These are phyloP conservation scores for Davidsoniella australis DNA, from an alignment of 2,329 filamentous ascomycete genomes.

Conservation along the genomic window DNA sequence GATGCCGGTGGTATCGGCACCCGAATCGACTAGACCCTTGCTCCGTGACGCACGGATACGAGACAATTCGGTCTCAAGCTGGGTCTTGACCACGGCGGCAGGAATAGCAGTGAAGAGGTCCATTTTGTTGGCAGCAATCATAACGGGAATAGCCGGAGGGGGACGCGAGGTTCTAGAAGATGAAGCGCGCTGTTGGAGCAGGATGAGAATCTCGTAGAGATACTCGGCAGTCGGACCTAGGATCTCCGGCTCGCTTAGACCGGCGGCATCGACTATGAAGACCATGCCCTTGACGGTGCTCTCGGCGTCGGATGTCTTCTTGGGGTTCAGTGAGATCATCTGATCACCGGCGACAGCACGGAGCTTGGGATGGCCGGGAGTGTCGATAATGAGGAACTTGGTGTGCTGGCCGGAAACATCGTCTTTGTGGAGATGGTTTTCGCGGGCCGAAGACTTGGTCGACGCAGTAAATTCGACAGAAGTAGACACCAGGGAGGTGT, in stretches of 20 bases:
- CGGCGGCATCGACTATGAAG: slow-evolving; percentile 76
- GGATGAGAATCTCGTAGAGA: slow-evolving; percentile 74
- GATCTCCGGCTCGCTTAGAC: slow-evolving; percentile 38
- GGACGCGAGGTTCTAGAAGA: slow-evolving; percentile 28
- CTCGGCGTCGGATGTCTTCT: slow-evolving; percentile 16
- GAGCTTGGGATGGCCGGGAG: slow-evolving; percentile 89
- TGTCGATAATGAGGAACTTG: slow-evolving; percentile 68
- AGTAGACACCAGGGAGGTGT: slow-evolving; percentile 35
- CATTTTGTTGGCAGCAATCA: slow-evolving; percentile 87
- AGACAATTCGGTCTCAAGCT: slow-evolving; percentile 65
- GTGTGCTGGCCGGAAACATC: slow-evolving; percentile 38
- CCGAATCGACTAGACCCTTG: slow-evolving; percentile 69
- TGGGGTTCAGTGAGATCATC: slow-evolving; percentile 15
- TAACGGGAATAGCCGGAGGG: slow-evolving; percentile 47
- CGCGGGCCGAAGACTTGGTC: slow-evolving; percentile 25
- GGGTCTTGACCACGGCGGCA: slow-evolving; percentile 52
- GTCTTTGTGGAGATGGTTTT: slow-evolving; percentile 39
- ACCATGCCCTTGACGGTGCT: slow-evolving; percentile 53
- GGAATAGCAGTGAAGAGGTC: slow-evolving; percentile 90
- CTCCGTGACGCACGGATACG: slow-evolving; percentile 60
- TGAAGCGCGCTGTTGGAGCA: slow-evolving; percentile 57
- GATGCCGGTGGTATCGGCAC: slow-evolving; percentile 47
- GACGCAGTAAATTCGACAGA: slow-evolving; percentile 38
- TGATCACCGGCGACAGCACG: slow-evolving; percentile 42
- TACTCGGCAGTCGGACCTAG: slow-evolving; percentile 65